Evolutionary conservation across 2,329 filamentous ascomycete species (phyloP).

Genomic region (Arthrobotrys musiformis): DNA sequence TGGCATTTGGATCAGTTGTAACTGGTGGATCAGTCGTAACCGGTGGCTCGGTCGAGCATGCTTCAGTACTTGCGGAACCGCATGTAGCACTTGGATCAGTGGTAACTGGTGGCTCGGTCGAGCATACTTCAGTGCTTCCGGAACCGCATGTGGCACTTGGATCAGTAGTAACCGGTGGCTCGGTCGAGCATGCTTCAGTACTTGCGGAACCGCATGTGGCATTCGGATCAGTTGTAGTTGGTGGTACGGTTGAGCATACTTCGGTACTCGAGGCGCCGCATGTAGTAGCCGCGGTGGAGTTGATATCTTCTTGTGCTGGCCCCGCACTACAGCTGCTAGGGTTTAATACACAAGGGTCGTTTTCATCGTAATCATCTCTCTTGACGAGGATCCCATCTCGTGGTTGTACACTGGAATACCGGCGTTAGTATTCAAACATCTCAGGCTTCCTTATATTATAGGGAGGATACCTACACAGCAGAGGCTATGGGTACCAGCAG

Average conservation of each 20-base stretch:
- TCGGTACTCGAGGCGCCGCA: no score
- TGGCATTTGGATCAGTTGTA: neutral
- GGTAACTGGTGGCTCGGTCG: neutral
- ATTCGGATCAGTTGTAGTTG: neutral
- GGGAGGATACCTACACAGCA: slow-evolving; percentile 33
- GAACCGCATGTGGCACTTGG: no score
- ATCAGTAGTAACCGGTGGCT: neutral
- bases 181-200: neutral
- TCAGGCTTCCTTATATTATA: no score
- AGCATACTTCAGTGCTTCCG: no score
- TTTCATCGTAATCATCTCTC: neutral
- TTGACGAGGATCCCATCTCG: neutral
- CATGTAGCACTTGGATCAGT: neutral
- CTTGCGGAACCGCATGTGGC: no score
- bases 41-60: neutral
- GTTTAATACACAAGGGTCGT: neutral
- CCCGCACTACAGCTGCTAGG: neutral
- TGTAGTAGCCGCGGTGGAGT: no score
- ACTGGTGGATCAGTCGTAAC: neutral
- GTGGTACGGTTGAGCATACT: neutral
- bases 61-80: no score
- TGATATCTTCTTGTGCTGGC: no score
- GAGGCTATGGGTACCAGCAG: slow-evolving; percentile 43
- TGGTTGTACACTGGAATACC: neutral
- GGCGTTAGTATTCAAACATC: no score